Base-by-base conservation (phyloP, 2,329 filamentous ascomycete genomes). In the Ceratocystis cacaofunesta region DNA sequence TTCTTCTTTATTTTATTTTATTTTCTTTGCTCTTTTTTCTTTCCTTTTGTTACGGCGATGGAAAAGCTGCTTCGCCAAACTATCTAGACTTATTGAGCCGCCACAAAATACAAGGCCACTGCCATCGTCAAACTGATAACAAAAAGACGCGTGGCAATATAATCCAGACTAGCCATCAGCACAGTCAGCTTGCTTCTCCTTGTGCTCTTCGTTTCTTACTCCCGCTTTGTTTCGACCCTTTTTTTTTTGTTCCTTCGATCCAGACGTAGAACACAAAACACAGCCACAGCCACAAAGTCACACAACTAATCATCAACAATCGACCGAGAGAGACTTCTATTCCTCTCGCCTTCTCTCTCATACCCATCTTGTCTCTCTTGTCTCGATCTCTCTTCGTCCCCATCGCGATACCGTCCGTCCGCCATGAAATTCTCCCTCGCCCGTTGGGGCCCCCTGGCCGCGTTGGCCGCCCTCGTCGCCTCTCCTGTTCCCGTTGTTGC, bases 401-500 rank as follows among this genome's bases (percentile, higher is more conserved):
- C 28, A n/a, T 48, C 61, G 19, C 3, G 36, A 41, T 22, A 22
- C 61, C 28, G 41, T 30, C 7, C 2, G 6, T n/a, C 55, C 55
- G 55, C 55, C 17, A 58, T 82, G 80, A 77, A 77, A 75, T 78
- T 76, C 70, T 75, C 76, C 66, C 71, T 76, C 19, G 43, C 50
- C 62, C 66, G 66, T 61, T 72, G 75, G 70, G 74, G 76, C 71
- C 77, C 80, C 70, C 71, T 80, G 65, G 72, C 62, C 30, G 66
- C 66, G 48, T 63, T 67, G 15, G 65, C 65, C 7, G 36, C 55
- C n/a, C 57, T 66, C 17, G 61, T 66, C 8, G 62, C 65, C 19
- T 61, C 41, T 78, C 69, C 70, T 79, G 65, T 71, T 81, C 70
- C 74, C 78, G 73, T 75, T 77, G 63, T 71, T 80, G 70, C 84